A percentile compares a stretch with the other conserved stretches of the same genome.
phyloP scores from a whole-genome alignment of 2,329 filamentous ascomycete genomes.

The Trichoderma oligosporum region DNA sequence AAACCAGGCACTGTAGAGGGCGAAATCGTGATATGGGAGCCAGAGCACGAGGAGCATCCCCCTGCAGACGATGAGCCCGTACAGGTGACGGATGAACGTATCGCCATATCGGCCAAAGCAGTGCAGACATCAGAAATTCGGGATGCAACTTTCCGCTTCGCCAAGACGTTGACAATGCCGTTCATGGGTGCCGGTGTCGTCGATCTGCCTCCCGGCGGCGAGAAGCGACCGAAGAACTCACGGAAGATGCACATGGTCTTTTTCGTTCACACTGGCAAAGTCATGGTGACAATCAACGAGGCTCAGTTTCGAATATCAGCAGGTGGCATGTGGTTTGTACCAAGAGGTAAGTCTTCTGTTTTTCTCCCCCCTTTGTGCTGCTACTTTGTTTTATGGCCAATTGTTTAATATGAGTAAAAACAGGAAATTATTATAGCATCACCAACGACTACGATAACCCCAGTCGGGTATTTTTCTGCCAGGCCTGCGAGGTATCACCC shows the following conservation, averaged over 20 bases:
- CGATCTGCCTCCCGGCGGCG: conserved; percentile 75
- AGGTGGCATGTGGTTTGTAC: conserved; percentile 91
- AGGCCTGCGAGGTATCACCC: conserved; percentile 63
- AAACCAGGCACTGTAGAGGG: conserved; percentile 62
- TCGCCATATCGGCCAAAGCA: conserved; percentile 54
- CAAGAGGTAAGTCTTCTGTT: conserved; percentile 66
- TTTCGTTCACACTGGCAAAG: conserved; percentile 80
- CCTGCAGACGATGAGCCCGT: conserved; percentile 53
- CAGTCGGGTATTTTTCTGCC: conserved; percentile 85
- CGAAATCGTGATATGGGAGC: conserved; percentile 61
- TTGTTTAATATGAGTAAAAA: neutral
- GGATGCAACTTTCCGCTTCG: conserved; percentile 75
- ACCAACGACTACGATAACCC: conserved; percentile 69
- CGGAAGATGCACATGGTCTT: conserved; percentile 97
- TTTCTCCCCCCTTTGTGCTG: neutral
- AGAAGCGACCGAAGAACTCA: conserved; percentile 88
- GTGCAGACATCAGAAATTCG: conserved; percentile 57
- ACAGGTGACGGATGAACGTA: conserved; percentile 51
- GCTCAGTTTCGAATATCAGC: conserved; percentile 77
- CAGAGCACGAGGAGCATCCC: conserved; percentile 52
- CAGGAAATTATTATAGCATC: conserved; percentile 93
- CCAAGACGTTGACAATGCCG: conserved; percentile 76
- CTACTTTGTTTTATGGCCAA: neutral
- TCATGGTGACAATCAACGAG: conserved; percentile 73
- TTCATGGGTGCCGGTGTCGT: conserved; percentile 91